Conservation (phyloP, 805 yeast genomes). For the Ogataea minuta region DNA sequence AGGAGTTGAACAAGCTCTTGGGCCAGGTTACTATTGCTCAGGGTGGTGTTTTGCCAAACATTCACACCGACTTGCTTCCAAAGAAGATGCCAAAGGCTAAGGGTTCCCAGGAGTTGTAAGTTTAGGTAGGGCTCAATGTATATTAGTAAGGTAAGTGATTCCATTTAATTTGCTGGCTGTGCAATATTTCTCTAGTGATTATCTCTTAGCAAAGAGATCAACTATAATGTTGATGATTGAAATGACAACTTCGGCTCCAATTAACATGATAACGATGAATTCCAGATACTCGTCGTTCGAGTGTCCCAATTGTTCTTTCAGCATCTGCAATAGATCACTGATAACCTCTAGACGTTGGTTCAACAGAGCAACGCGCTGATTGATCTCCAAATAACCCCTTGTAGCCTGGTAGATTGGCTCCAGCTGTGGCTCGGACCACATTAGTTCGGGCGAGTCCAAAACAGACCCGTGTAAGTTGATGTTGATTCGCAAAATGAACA, state of each 20-base stretch:
- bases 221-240: conserved; percentile 75
- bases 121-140: conserved; percentile 21
- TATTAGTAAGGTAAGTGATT: conserved; percentile 25
- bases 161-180: not conserved
- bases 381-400: conserved; percentile 91
- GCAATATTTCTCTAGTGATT: too few species aligned
- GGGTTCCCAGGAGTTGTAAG: conserved; percentile 59
- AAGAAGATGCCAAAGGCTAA: conserved; percentile 52
- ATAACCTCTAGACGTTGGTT: conserved; percentile 94
- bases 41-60: conserved; percentile 99
- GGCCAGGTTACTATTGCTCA: conserved; percentile 94
- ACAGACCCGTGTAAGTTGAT: conserved; percentile 85
- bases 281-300: conserved; percentile 91
- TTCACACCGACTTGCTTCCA: conserved; percentile 86
- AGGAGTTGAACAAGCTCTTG: conserved; percentile 92
- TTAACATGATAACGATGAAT: conserved; percentile 83
- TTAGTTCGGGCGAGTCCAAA: conserved; percentile 92
- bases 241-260: conserved; percentile 88
- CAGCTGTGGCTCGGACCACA: conserved; percentile 98
- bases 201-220: conserved; percentile 29
- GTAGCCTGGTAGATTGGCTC: conserved; percentile 98
- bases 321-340: conserved; percentile 89
- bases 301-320: conserved; percentile 95
- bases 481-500: conserved; percentile 82
- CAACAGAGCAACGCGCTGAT: conserved; percentile 84